These are phyloP conservation scores for Pythium angustatum DNA, from an alignment of 352 stramenopile species.

Conservation along the genomic window DNA sequence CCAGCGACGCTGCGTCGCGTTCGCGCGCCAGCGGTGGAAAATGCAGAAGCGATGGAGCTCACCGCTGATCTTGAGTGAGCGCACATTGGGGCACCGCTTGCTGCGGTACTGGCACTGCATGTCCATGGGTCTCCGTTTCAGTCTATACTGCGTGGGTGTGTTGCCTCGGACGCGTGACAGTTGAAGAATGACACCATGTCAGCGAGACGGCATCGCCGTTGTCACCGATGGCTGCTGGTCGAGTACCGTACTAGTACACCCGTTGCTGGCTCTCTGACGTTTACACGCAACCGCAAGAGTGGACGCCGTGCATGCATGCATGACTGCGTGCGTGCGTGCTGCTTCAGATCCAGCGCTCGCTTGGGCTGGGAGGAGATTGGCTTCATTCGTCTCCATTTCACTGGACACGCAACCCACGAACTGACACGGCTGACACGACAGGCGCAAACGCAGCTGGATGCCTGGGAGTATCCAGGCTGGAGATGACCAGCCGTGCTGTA, in stretches of 20 bases:
- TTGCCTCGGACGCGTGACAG: background rate
- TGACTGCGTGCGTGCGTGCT: background rate
- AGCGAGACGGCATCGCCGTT: too few species aligned
- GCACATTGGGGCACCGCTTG: slow-evolving; percentile 10
- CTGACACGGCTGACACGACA: background rate
- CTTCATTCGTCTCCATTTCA: background rate
- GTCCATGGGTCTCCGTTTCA: slow-evolving; percentile 1
- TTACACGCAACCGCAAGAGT: background rate
- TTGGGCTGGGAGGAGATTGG: background rate
- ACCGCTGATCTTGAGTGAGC: slow-evolving; percentile 19
- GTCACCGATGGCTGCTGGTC: too few species aligned
- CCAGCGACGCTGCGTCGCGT: slow-evolving; percentile 24
- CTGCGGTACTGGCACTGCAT: slow-evolving; percentile 13
- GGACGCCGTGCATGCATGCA: too few species aligned
- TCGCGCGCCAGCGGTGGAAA: slow-evolving; percentile 10
- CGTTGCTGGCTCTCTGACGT: too few species aligned
- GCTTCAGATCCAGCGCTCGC: background rate
- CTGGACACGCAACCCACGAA: background rate
- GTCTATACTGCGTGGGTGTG: background rate
- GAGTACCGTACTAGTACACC: too few species aligned
- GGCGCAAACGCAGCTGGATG: too few species aligned
- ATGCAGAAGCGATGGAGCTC: slow-evolving; percentile 22
- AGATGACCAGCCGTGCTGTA: background rate
- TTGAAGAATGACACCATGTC: background rate
- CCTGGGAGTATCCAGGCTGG: too few species aligned